Base-by-base conservation (phyloP, 192 early-diverging fungal genomes). In the Cetraspora pellucida region DNA sequence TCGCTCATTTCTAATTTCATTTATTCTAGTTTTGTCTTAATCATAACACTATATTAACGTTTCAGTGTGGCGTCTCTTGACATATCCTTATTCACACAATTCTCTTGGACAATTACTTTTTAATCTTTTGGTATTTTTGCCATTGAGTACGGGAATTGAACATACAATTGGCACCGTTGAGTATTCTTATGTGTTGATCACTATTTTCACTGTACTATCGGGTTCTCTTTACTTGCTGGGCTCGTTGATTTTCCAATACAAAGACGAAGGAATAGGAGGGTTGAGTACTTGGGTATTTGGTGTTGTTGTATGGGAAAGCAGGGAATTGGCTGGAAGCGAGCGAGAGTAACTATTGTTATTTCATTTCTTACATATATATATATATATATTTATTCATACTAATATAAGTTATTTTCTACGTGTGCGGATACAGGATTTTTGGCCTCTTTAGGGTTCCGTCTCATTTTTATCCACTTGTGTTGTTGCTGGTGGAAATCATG, bases 281-380 rank as follows among this genome's bases (percentile, higher is more conserved):
- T 63, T 78, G 63, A 78, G 77, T 44, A 21, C 54, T 37, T 78
- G 77, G 77, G 54, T 78, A 23, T 78, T 78, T 71, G 77, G 68
- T 25, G 71, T 78, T 70, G 77, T 78, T 8, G 77, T 78, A 27
- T 70, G 77, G 68, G 77, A 78, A 23, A 67, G 67, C 25, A 45
- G 68, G 49, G 77, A 78, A 71, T 59, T 72, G 54, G 66, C 67
- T 21, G 71, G 77, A 52, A 27, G 54, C 2, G 77, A 72, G 43
- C 37, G 77, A 61, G 68, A 67, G 76, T 70, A 46, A 27, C 55
- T 67, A 17, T 28, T 25, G 9, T 17, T 55, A 13, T 64, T 64
- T n/a, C 9, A 28, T 28, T 19, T 37, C 19, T 37, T 31, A 64
- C 37, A 14, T 17, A 31, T 46, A 23, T 52, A 31, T 21, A 23